Percentiles rank a stretch among this genome's conserved stretches.
These are phyloP conservation scores for Geotrichum restrictum DNA, from an alignment of 1,139 yeast genomes.

Conservation along the genomic window DNA sequence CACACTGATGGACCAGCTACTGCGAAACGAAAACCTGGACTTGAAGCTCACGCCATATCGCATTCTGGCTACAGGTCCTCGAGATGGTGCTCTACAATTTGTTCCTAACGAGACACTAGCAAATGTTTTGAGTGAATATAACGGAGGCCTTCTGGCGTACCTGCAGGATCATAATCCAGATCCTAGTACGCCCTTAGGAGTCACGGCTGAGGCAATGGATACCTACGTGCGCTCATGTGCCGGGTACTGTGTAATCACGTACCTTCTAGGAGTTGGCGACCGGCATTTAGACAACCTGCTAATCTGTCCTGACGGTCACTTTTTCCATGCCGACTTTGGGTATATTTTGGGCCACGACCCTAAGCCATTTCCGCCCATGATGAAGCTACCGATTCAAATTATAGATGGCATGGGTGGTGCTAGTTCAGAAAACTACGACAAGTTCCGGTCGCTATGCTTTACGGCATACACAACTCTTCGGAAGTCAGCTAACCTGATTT, in stretches of 20 bases:
- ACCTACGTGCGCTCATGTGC: slow-evolving; percentile 94
- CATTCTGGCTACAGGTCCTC: slow-evolving; percentile 83
- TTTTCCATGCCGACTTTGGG: slow-evolving; percentile 97
- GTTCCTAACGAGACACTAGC: slow-evolving; percentile 88
- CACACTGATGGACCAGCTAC: slow-evolving; percentile 80
- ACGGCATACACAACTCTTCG: slow-evolving; percentile 88
- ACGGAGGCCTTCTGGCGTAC: slow-evolving; percentile 65
- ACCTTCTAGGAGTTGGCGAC: slow-evolving; percentile 92
- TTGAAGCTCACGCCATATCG: slow-evolving; percentile 82
- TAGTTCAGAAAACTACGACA: slow-evolving; percentile 73
- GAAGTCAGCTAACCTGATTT: slow-evolving; percentile 81
- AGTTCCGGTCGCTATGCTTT: slow-evolving; percentile 88
- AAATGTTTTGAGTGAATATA: slow-evolving; percentile 66
- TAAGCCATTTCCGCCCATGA: slow-evolving; percentile 95
- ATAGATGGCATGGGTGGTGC: slow-evolving; percentile 98
- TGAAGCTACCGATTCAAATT: slow-evolving; percentile 95
- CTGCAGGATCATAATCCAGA: slow-evolving; percentile 65
- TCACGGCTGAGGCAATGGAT: slow-evolving; percentile 76
- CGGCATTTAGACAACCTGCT: slow-evolving; percentile 89
- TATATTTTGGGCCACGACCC: slow-evolving; percentile 95
- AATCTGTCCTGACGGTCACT: slow-evolving; percentile 66
- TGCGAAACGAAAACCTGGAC: slow-evolving; percentile 87
- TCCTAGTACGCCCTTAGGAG: slow-evolving; percentile 61
- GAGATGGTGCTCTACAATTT: slow-evolving; percentile 90
- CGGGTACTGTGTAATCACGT: slow-evolving; percentile 95